A percentile compares a stretch with the other conserved stretches of the same genome.
These are phyloP conservation scores for Lyophyllum shimeji DNA, from an alignment of 768 basidiomycete genomes.

Conservation along the genomic window DNA sequence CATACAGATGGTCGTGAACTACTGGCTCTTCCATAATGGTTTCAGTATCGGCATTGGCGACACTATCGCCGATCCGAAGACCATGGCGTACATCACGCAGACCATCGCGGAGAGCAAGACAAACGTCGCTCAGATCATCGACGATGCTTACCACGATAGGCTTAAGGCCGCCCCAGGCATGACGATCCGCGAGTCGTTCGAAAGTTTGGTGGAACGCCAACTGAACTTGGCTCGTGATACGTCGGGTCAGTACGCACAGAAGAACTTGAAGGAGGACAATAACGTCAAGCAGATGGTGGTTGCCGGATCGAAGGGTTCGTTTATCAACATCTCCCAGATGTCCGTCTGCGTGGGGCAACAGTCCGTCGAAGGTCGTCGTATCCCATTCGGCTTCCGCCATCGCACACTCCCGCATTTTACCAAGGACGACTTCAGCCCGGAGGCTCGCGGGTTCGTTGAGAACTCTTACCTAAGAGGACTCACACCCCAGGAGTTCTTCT, in stretches of 20 bases:
- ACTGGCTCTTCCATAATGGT: constrained; percentile 98
- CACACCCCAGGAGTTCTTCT: constrained; percentile 99
- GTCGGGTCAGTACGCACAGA: constrained; percentile 95
- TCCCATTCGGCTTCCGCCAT: constrained; percentile 97
- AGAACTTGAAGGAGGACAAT: constrained; percentile 97
- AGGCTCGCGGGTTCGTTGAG: constrained; percentile 97
- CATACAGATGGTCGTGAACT: constrained; percentile 94
- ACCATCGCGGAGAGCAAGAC: constrained; percentile 81
- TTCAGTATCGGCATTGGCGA: constrained; percentile 99
- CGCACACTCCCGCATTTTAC: constrained; percentile 96
- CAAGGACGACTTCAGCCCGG: constrained; percentile 98
- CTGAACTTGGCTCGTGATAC: constrained; percentile 94
- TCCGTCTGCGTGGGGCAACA: constrained; percentile 99
- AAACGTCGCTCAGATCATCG: constrained; percentile 76
- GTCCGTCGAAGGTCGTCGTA: constrained; percentile 96
- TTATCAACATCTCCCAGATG: constrained; percentile 99
- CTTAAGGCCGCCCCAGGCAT: constrained; percentile 94
- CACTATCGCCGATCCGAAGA: constrained; percentile 88
- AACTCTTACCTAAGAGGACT: constrained; percentile 96
- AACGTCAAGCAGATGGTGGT: constrained; percentile 99
- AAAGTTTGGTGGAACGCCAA: constrained; percentile 86
- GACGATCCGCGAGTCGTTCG: constrained; percentile 99
- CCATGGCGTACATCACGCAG: constrained; percentile 84
- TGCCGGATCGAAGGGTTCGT: constrained; percentile 97
- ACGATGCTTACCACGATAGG: constrained; percentile 80